Evolutionary conservation across 148 eudicot genomes (phyloP).

Genomic region (Persicaria maculosa): DNA sequence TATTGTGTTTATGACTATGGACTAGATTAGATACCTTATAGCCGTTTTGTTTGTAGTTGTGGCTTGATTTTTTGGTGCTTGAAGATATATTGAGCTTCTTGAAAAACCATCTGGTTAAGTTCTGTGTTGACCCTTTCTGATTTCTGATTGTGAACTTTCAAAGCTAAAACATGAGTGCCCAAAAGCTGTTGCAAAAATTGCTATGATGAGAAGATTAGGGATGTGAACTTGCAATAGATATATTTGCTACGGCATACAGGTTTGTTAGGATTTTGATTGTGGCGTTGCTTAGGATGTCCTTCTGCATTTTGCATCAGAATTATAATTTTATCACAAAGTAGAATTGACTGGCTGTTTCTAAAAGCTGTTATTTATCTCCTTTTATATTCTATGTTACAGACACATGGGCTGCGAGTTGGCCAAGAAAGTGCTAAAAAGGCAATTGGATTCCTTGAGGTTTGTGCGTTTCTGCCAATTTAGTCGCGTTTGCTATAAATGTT

Average conservation of each 20-base stretch:
- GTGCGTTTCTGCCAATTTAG: slow-evolving; percentile 3
- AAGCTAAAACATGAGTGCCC: background rate
- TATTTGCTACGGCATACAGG: background rate
- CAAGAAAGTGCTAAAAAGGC: slow-evolving; percentile 80
- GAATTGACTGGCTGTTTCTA: background rate
- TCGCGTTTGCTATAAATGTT: background rate
- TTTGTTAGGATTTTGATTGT: background rate
- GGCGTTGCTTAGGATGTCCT: background rate
- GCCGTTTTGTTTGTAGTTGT: background rate
- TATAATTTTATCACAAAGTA: background rate
- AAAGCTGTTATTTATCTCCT: background rate
- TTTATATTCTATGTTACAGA: slow-evolving; percentile 34
- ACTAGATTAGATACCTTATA: background rate
- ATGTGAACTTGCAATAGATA: background rate
- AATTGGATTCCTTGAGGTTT: slow-evolving; percentile 84
- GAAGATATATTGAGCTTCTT: background rate
- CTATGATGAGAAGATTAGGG: background rate
- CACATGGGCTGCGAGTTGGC: slow-evolving; percentile 86
- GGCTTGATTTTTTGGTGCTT: background rate
- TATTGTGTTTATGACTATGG: background rate
- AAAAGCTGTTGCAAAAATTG: background rate
- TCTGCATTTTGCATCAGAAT: background rate
- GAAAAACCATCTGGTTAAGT: background rate
- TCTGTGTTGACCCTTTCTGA: background rate
- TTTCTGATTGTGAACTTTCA: no score